Evolutionary conservation across 805 yeast species (phyloP).

Genomic region (Ogataea trehaloabstinens): DNA sequence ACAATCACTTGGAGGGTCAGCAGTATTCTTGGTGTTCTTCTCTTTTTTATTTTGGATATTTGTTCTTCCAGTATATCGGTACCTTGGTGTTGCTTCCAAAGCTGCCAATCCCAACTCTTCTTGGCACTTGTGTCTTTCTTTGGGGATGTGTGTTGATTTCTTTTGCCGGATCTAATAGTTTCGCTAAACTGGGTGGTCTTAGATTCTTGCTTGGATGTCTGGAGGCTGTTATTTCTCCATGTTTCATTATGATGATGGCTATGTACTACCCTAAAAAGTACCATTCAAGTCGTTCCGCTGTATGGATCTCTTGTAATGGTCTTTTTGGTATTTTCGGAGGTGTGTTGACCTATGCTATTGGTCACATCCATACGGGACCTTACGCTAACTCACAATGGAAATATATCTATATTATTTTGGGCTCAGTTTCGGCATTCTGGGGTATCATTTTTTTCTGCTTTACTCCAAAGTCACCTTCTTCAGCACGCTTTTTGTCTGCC

Average conservation of each 20-base stretch:
- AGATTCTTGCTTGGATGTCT: conserved; percentile 43
- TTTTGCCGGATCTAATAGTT: conserved; percentile 41
- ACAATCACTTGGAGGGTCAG: conserved; percentile 44
- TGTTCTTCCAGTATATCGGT: conserved; percentile 52
- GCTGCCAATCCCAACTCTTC: conserved; percentile 52
- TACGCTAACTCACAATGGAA: conserved; percentile 38
- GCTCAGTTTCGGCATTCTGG: conserved; percentile 40
- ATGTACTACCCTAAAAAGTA: conserved; percentile 26
- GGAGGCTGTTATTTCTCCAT: conserved; percentile 40
- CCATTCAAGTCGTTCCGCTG: conserved; percentile 25
- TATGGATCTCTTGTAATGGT: conserved; percentile 38
- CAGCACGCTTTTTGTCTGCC: conserved; percentile 41
- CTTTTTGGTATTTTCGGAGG: conserved; percentile 27
- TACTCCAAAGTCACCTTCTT: conserved; percentile 42
- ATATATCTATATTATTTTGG: conserved; percentile 41
- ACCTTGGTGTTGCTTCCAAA: conserved; percentile 45
- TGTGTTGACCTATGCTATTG: conserved; percentile 22
- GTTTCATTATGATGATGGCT: conserved; percentile 30
- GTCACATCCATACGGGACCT: conserved; percentile 38
- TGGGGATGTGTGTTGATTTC: conserved; percentile 62
- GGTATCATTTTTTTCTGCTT: conserved; percentile 23
- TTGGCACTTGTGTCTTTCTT: conserved; percentile 43
- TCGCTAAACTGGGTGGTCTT: conserved; percentile 41
- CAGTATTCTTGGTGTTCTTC: conserved; percentile 32
- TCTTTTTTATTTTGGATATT: conserved; percentile 51